Conservation (phyloP, 805 yeast species). For the Barnettozyma californica region DNA sequence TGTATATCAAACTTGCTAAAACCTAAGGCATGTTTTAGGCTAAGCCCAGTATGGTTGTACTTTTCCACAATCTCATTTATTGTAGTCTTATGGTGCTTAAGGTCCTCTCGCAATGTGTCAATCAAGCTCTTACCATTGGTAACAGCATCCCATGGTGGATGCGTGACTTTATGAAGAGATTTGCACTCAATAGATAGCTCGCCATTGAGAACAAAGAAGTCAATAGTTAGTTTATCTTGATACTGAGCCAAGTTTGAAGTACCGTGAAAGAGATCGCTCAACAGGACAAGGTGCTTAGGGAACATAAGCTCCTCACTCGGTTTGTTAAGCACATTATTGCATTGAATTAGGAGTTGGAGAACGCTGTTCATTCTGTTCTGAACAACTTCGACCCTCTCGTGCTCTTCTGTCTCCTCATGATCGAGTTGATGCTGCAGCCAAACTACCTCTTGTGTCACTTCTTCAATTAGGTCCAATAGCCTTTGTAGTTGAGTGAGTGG, state of each 20-base stretch:
- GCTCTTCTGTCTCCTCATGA: constrained; percentile 6
- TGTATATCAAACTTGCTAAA: constrained; percentile 32
- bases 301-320: constrained; percentile 54
- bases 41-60: constrained; percentile 28
- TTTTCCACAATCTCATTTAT: constrained; percentile 35
- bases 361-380: constrained; percentile 15
- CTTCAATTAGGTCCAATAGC: constrained; percentile 28
- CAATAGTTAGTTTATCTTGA: constrained; percentile 42
- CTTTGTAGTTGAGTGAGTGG: constrained; percentile 38
- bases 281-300: constrained; percentile 44
- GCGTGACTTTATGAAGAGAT: constrained; percentile 42
- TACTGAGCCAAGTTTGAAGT: constrained; percentile 25
- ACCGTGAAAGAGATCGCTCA: constrained; percentile 34
- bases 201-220: constrained; percentile 53
- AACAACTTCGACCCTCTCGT: constrained; percentile 6
- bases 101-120: constrained; percentile 51
- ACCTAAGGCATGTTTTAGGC: constrained; percentile 30
- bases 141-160: constrained; percentile 56
- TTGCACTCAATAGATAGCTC: constrained; percentile 59
- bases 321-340: constrained; percentile 36
- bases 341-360: constrained; percentile 25
- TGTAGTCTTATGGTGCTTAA: constrained; percentile 39
- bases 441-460: constrained; percentile 16
- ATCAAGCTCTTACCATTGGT: constrained; percentile 44
- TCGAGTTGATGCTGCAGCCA: constrained; percentile 32